Conservation (phyloP, 306 rosid genomes). For the Clitoria ternatea region DNA sequence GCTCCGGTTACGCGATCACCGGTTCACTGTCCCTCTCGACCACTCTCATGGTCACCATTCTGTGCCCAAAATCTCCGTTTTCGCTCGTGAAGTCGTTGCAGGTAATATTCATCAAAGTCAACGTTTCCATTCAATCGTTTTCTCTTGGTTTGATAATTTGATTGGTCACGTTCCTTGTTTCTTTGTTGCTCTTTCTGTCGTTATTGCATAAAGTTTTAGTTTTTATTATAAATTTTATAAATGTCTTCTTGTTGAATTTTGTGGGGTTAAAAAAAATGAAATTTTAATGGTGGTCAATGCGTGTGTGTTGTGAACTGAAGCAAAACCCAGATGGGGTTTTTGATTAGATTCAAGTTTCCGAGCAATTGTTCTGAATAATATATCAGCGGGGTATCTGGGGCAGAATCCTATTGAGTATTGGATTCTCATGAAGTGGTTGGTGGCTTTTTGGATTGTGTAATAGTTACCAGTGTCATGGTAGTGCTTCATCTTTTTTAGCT, state of each 20-base stretch:
- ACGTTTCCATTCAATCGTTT: not conserved
- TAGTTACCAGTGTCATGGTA: not conserved
- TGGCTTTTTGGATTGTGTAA: not conserved
- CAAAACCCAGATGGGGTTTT: not conserved
- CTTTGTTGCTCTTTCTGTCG: not conserved
- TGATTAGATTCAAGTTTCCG: not conserved
- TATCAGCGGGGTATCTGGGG: constrained; percentile 17
- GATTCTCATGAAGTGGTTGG: no score
- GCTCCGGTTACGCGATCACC: constrained; percentile 79
- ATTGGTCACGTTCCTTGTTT: not conserved
- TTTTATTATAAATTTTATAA: not conserved
- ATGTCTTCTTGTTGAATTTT: not conserved
- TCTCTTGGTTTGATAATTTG: not conserved
- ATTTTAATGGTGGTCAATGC: not conserved
- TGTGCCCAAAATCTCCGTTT: constrained; percentile 62
- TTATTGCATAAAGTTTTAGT: not conserved
- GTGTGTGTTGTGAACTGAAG: constrained; percentile 1
- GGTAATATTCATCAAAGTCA: constrained; percentile 33
- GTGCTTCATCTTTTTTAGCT: not conserved
- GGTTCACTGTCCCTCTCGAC: constrained; percentile 67
- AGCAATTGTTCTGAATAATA: not conserved
- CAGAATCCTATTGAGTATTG: not conserved
- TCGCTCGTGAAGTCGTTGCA: constrained; percentile 91
- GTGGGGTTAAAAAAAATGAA: not conserved
- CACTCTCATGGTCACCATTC: constrained; percentile 40